Base-by-base conservation (phyloP, 176 grass and related monocot species). In the Puccinellia tenuiflora region DNA sequence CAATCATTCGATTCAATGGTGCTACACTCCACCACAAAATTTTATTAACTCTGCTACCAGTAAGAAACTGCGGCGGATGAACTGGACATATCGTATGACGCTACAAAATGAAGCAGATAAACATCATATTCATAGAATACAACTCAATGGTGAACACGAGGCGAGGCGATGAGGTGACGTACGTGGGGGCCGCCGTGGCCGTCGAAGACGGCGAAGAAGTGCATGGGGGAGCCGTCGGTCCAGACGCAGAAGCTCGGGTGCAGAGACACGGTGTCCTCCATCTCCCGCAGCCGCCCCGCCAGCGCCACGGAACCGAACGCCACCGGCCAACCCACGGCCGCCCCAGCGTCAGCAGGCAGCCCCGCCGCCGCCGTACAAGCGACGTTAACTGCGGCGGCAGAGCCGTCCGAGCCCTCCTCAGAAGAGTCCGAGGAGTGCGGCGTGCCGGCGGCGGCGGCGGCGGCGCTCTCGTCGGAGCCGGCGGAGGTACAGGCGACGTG, bases 151-250 rank as follows among this genome's bases (percentile, higher is more conserved):
- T 45, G 43, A 45, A 48, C 46, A 48, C 46, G 46, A 17, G 14
- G 46, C 5, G 46, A 17, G 14, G 40, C 13, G 35, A 66, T 15
- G 57, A 10, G 25, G 16, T 25, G 4, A 69, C 55, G 54, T 88
- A 98, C 96, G 68, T 93, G 86, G 9, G 85, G 59, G 26, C 96
- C 92, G 59, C 96, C 92, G 34, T 95, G 96, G 54, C 92, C 92
- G 33, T 95, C 96, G 76, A 90, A 98, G 72, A 98, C 96, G n/a
- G 85, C 96, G 83, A 98, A 98, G 76, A 95, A 87, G 88, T 95
- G 88, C 76, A 95, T 79, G 39, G 87, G 78, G 0, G 88, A 80
- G 55, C 88, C 88, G 31, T 89, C 88, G 16, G 77, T 29, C 47
- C 85, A 86, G 18, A 68, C 43, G 88, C 63, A 88, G 9, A 98